Conservation (phyloP, 257 asterid genomes). For the Mentha longifolia region DNA sequence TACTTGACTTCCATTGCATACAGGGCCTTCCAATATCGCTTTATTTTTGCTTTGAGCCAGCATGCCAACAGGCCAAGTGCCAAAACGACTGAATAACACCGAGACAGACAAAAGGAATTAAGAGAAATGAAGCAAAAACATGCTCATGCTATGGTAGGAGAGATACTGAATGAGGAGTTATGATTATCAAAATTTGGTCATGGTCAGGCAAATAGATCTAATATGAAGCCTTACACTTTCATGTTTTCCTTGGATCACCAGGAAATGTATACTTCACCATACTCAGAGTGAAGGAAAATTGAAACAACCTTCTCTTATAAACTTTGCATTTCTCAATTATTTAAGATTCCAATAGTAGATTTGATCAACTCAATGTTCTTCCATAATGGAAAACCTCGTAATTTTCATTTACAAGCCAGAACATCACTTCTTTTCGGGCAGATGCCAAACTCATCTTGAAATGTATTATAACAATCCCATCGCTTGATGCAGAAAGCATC, state of each 20-base stretch:
- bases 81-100: conserved; percentile 70
- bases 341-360: background rate
- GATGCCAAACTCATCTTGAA: background rate
- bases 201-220: conserved; percentile 9
- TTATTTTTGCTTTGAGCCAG: conserved; percentile 82
- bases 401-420: background rate
- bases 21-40: conserved; percentile 87
- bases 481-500: background rate
- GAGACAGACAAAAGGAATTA: conserved; percentile 16
- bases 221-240: conserved; percentile 9
- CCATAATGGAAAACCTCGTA: background rate
- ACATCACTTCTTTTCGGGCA: conserved; percentile 1
- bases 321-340: background rate
- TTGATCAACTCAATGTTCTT: background rate
- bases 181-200: conserved; percentile 3
- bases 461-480: background rate
- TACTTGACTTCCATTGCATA: conserved; percentile 88
- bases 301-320: background rate
- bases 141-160: conserved; percentile 11
- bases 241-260: conserved; percentile 24
- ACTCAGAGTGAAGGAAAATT: conserved; percentile 26
- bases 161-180: conserved; percentile 1
- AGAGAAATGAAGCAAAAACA: conserved; percentile 27
- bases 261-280: conserved; percentile 9
- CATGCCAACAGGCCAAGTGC: conserved; percentile 99